These are phyloP conservation scores for Mycena haematopus DNA, from an alignment of 768 basidiomycete genomes.

Conservation along the genomic window DNA sequence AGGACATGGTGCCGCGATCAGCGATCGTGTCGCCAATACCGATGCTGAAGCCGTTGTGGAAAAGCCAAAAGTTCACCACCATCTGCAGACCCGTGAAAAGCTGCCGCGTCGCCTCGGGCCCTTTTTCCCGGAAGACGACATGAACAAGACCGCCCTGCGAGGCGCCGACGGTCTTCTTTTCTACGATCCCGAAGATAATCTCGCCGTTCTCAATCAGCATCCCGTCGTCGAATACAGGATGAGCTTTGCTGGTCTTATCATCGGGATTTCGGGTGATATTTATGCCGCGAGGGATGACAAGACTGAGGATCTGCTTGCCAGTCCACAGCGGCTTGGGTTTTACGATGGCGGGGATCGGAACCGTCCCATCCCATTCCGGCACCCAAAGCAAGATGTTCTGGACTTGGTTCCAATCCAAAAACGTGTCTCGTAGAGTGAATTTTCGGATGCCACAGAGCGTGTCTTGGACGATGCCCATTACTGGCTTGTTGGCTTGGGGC, in stretches of 20 bases:
- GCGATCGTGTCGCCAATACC: constrained; percentile 99
- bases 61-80: constrained; percentile 98
- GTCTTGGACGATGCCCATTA: constrained; percentile 99
- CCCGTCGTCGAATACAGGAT: constrained; percentile 90
- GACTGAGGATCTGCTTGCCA: constrained; percentile 93
- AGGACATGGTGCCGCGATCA: constrained; percentile 84
- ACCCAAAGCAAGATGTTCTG: constrained; percentile 99
- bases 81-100: constrained; percentile 94
- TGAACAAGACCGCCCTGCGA: constrained; percentile 94
- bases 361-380: constrained; percentile 93
- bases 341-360: constrained; percentile 93
- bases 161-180: constrained; percentile 99
- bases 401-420: constrained; percentile 94
- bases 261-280: constrained; percentile 87
- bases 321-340: constrained; percentile 98
- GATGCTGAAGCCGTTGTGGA: constrained; percentile 99
- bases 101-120: constrained; percentile 86
- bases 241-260: constrained; percentile 63
- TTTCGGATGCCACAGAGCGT: constrained; percentile 97
- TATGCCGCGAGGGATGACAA: constrained; percentile 94
- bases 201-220: constrained; percentile 98
- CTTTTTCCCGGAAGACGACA: constrained; percentile 97
- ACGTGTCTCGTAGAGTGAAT: constrained; percentile 93
- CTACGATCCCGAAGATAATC: constrained; percentile 91
- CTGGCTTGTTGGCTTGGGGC: constrained; percentile 98